A percentile compares a stretch with the other conserved stretches of the same genome.
phyloP scores from a whole-genome alignment of 1,139 yeast genomes.

The Geotrichum fermentans region DNA sequence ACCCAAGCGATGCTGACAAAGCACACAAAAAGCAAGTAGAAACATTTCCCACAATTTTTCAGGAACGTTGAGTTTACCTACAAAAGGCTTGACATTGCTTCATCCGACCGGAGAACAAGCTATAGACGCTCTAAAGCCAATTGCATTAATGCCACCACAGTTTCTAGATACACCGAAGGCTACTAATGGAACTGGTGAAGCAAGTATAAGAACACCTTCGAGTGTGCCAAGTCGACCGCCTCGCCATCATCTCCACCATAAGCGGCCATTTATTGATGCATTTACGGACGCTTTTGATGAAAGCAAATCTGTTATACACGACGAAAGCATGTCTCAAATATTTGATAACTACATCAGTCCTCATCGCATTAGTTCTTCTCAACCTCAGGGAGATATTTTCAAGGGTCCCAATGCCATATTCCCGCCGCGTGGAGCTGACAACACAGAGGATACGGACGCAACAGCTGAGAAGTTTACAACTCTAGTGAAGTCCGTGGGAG shows the following conservation, averaged over 20 bases:
- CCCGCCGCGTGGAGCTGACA: too few relatives aligned
- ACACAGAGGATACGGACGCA: neutral
- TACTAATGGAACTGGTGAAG: too few relatives aligned
- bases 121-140: too few relatives aligned
- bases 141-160: neutral
- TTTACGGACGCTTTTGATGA: slow-evolving; percentile 1
- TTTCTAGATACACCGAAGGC: neutral
- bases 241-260: neutral
- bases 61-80: too few relatives aligned
- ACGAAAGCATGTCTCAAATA: neutral
- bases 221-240: neutral
- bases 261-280: neutral
- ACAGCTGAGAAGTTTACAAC: slow-evolving; percentile 1
- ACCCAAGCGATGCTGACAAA: too few relatives aligned
- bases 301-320: neutral
- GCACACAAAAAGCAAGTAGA: too few relatives aligned
- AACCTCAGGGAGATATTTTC: neutral
- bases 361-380: neutral
- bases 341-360: slow-evolving; percentile 2
- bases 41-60: too few relatives aligned
- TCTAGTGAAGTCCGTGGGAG: neutral
- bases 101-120: too few relatives aligned
- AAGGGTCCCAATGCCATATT: neutral
- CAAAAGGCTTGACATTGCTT: too few relatives aligned
- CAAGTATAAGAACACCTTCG: too few relatives aligned